Evolutionary conservation across 1,139 yeast genomes (phyloP).

Genomic region (Lodderomyces jiufengensis): DNA sequence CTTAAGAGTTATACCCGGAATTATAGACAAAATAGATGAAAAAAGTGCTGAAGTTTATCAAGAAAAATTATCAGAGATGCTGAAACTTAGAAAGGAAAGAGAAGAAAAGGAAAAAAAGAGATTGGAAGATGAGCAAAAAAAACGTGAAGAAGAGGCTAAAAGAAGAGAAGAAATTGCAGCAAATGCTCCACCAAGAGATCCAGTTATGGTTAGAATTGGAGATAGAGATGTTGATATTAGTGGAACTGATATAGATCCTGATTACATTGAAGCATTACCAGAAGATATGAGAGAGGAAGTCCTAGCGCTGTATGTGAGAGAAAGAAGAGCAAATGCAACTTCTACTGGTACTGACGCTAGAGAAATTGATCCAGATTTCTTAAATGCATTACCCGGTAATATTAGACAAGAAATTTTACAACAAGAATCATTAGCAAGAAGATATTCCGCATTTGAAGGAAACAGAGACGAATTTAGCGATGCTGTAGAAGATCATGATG

Average conservation of each 20-base stretch:
- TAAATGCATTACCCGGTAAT: conserved; percentile 75
- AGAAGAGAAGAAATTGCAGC: conserved; percentile 29
- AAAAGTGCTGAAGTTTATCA: conserved; percentile 36
- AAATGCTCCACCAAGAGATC: conserved; percentile 25
- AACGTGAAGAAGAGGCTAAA: conserved; percentile 35
- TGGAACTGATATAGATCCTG: conserved; percentile 90
- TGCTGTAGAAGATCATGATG: conserved; percentile 8
- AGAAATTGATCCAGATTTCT: conserved; percentile 78
- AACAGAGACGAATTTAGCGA: conserved; percentile 24
- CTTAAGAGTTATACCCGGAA: conserved; percentile 45
- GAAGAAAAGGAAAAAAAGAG: conserved; percentile 25
- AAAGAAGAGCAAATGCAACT: conserved; percentile 53
- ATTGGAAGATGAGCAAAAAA: conserved; percentile 33
- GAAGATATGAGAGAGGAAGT: conserved; percentile 94
- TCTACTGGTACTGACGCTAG: conserved; percentile 43
- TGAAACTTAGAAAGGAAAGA: conserved; percentile 25
- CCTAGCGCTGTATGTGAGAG: conserved; percentile 79
- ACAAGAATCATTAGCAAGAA: conserved; percentile 56
- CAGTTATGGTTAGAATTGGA: conserved; percentile 71
- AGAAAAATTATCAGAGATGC: conserved; percentile 30
- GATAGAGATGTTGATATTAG: conserved; percentile 81
- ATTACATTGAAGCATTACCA: conserved; percentile 84
- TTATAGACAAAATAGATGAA: conserved; percentile 51
- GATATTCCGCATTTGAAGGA: conserved; percentile 29
- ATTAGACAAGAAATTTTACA: conserved; percentile 71